A percentile compares a stretch with the other conserved stretches of the same genome.
Evolutionary conservation across 2,329 filamentous ascomycete species (phyloP).

Genomic region (Blastomyces gilchristii): DNA sequence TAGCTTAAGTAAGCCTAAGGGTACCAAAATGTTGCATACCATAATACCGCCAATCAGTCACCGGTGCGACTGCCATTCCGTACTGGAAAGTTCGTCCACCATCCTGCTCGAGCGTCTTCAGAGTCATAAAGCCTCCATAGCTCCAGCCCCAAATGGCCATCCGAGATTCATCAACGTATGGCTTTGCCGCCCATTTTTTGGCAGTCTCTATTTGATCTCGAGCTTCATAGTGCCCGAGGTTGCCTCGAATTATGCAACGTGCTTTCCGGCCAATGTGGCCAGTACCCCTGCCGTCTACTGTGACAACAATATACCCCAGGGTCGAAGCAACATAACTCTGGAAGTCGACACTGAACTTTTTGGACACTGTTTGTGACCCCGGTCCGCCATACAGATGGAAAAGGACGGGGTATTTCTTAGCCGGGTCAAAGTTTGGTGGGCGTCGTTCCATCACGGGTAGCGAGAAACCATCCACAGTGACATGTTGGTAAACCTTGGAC

Average conservation of each 20-base stretch:
- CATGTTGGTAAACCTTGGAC: slow-evolving; percentile 67
- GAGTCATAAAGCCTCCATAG: slow-evolving; percentile 86
- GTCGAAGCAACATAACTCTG: slow-evolving; percentile 77
- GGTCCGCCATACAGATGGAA: slow-evolving; percentile 94
- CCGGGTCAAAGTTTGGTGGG: slow-evolving; percentile 75
- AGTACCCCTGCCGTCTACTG: slow-evolving; percentile 85
- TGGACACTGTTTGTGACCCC: slow-evolving; percentile 78
- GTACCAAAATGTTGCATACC: slow-evolving; percentile 30
- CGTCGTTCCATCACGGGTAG: slow-evolving; percentile 71
- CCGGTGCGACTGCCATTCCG: slow-evolving; percentile 94
- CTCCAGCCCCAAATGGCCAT: slow-evolving; percentile 99
- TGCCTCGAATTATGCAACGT: slow-evolving; percentile 69
- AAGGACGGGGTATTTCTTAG: slow-evolving; percentile 81
- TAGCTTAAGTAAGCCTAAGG: neutral
- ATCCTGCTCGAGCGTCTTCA: slow-evolving; percentile 90
- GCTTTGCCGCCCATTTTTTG: slow-evolving; percentile 67
- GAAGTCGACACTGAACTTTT: slow-evolving; percentile 75
- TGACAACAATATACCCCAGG: slow-evolving; percentile 88
- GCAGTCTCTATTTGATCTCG: slow-evolving; percentile 85
- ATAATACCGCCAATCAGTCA: slow-evolving; percentile 97
- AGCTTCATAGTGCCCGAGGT: slow-evolving; percentile 76
- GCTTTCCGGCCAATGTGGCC: slow-evolving; percentile 79
- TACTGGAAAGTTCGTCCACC: slow-evolving; percentile 85
- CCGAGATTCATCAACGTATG: slow-evolving; percentile 70
- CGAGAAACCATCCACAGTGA: slow-evolving; percentile 71